These are phyloP conservation scores for Eimeria acervulina DNA, from an alignment of 169 alveolate species.

Conservation along the genomic window DNA sequence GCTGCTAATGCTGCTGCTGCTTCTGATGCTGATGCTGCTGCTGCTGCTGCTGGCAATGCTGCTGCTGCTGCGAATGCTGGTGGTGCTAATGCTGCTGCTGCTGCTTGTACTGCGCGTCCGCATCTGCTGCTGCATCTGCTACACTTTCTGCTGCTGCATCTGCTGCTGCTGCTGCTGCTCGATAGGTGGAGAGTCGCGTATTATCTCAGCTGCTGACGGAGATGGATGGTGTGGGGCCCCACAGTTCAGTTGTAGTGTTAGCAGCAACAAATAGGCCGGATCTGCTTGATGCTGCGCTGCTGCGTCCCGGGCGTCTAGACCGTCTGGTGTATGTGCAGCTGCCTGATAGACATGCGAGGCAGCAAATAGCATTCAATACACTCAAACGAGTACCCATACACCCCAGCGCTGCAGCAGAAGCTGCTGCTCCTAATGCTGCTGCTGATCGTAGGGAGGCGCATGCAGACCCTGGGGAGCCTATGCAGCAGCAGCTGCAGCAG, in stretches of 20 bases:
- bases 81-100: too few relatives aligned
- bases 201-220: conserved; percentile 98
- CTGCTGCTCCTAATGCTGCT: not conserved
- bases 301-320: conserved; percentile 99
- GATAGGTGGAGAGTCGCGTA: conserved; percentile 87
- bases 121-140: too few relatives aligned
- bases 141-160: too few relatives aligned
- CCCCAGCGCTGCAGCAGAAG: not conserved
- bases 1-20: not conserved
- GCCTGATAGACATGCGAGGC: conserved; percentile 92
- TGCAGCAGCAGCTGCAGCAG: conserved; percentile 5
- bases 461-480: not conserved
- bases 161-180: not conserved
- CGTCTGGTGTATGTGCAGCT: conserved; percentile 98
- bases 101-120: too few relatives aligned
- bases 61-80: not conserved
- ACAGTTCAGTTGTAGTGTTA: conserved; percentile 90
- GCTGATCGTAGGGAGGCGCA: not conserved
- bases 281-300: conserved; percentile 97
- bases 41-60: not conserved
- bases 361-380: conserved; percentile 93
- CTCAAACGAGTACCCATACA: conserved; percentile 69
- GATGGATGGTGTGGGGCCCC: conserved; percentile 98
- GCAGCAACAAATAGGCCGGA: conserved; percentile 99
- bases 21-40: not conserved